Conservation (phyloP, 2,329 filamentous ascomycete genomes). For the Apiospora kogelbergensis region DNA sequence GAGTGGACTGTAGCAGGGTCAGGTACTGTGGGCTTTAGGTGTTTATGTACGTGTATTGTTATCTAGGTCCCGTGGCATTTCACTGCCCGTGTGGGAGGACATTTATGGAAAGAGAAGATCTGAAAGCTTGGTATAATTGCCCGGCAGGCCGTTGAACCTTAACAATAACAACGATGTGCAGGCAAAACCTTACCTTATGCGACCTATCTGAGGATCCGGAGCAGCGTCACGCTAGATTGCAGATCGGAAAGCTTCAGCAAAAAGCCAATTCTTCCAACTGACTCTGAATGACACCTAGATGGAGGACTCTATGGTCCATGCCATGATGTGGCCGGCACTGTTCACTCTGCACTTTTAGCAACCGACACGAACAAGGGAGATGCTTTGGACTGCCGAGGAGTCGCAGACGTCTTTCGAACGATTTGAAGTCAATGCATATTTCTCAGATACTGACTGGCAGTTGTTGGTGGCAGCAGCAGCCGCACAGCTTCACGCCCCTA, state of each 20-base stretch:
- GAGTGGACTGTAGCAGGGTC: background rate
- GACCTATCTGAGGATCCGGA: background rate
- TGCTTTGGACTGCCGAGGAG: background rate
- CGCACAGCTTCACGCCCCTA: background rate
- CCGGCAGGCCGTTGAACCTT: background rate
- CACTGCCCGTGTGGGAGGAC: background rate
- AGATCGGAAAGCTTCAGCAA: background rate
- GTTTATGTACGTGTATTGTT: background rate
- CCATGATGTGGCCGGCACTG: background rate
- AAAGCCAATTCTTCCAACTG: background rate
- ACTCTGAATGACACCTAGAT: background rate
- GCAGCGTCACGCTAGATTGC: background rate
- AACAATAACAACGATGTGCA: background rate
- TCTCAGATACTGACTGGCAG: too few species aligned
- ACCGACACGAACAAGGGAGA: background rate
- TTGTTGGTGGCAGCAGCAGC: too few species aligned
- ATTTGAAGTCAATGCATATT: too few species aligned
- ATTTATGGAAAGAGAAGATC: background rate
- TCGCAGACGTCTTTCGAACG: too few species aligned
- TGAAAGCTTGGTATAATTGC: background rate
- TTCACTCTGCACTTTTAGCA: too few species aligned
- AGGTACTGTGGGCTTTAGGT: background rate
- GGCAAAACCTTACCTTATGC: background rate
- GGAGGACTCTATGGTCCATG: background rate
- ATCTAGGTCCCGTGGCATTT: background rate